Base-by-base conservation (phyloP, 1,139 yeast species). In the Yamadazyma songkhlaensis region DNA sequence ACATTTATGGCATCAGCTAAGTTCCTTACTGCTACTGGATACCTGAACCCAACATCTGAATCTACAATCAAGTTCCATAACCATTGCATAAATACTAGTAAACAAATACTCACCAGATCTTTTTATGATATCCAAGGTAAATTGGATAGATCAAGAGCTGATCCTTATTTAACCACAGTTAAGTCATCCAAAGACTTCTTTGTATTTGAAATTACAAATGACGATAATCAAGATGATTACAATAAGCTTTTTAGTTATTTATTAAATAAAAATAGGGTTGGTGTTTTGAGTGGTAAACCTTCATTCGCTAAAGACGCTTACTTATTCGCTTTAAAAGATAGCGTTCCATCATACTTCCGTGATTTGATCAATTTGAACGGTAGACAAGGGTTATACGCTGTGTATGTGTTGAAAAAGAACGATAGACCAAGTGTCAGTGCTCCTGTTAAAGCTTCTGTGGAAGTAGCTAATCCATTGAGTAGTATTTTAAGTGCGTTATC, bases 241-340 rank as follows among this genome's bases (percentile, higher is more conserved):
- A 60, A 66, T 29, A 74, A 69, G 42, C 59, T 85, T 30, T 79
- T 67, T 54, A 67, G 72, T 23, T 82, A 82, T 53, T 74, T 82
- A 46, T 51, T 60, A 29, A 50, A 62, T 3, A 65, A 76, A 32
- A 55, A 59, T 32, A 79, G 81, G 51, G 79, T 72, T 35, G 94
- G 90, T 0, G 92, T 84, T 13, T 62, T 84, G 32, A 68, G 76
- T 26, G 70, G 67, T 14, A 65, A 57, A 44, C 77, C 74, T 1
- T 46, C 55, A 14, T 67, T 70, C 45, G 81, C 82, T 25, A 84
- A 83, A 51, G 94, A 84, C 54, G 71, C 81, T 2, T 85, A 84
- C 55, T 46, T 85, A 33, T 55, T 83, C 25, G 72, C 86, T 1
- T 47, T 78, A 15, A 55, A 59, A 39, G 49, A 55, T 31, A 26